Evolutionary conservation across 1,284 basidiomycete species (phyloP), one percentile per base, ranked within the genome.

Genomic region (Tilletia setariae): DNA sequence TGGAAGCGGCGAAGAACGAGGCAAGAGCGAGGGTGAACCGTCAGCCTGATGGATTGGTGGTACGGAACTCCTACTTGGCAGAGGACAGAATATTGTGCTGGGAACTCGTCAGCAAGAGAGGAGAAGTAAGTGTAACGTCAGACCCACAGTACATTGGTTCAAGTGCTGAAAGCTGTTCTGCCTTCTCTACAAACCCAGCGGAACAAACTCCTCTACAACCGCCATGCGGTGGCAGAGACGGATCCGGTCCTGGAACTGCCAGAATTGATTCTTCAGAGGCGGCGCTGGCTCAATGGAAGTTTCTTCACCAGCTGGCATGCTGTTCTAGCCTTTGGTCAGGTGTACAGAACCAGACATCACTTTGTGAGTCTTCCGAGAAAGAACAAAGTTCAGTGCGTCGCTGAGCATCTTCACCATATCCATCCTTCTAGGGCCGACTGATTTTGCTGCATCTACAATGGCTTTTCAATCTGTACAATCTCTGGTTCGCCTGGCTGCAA

Each of bases 171-270:
- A 23, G 1, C n/a, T n/a, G 2, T 25, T 23, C 1, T 15, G 23
- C 23, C 11, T 15, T 28, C 21, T 53, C 6, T 40, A 6, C 11
- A 11, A 6, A 4, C 35, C 35, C 35, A 53, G 56, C 35, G 56
- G 59, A 96, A 93, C 93, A 89, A 90, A 66, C 83, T 96, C 78
- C 92, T 94, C 84, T 96, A 94, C 75, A 93, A 94, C 83, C 94
- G 95, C 81, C 92, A 90, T 1, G 92, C 93, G 0, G 92, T 91
- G 75, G 93, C 90, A 2, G 87, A 91, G n/a, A 94, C 93, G 2
- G 93, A 93, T 82, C 92, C 93, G 1, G 91, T 92, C 28, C 88
- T 88, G n/a, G 86, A 87, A 32, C 89, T 90, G 83, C 63, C 91
- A 7, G 92, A 93, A 82, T 92, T 94, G 84, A 93, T 94, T 77